Conservation (phyloP, 257 asterid species). For the Solanum peruvianum region DNA sequence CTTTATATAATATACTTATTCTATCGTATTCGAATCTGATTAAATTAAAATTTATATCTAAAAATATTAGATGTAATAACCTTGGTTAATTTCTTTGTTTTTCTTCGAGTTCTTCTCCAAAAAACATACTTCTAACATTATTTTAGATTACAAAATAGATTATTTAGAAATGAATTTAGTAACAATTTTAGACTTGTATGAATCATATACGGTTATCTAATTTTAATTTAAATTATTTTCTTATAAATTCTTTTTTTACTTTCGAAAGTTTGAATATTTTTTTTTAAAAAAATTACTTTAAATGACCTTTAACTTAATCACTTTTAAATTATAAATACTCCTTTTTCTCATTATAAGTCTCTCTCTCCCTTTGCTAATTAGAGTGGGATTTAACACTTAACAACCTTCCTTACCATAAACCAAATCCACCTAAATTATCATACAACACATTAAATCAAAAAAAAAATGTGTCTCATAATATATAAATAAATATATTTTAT, state of each 20-base stretch:
- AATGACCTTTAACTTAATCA: background rate
- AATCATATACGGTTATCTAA: background rate
- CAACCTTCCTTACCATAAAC: background rate
- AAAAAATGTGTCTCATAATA: background rate
- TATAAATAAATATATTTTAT: background rate
- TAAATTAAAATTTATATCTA: rapidly evolving
- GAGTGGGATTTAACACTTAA: background rate
- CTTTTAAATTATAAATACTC: background rate
- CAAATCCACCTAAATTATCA: background rate
- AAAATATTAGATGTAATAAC: rapidly evolving
- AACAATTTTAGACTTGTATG: background rate
- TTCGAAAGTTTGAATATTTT: background rate
- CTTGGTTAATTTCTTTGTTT: background rate
- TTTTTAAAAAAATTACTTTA: background rate
- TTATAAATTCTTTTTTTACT: background rate
- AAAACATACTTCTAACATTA: background rate
- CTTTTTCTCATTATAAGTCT: background rate
- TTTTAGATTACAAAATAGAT: background rate
- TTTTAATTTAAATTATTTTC: background rate
- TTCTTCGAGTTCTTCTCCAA: background rate
- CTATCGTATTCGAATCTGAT: rapidly evolving
- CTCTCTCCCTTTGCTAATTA: background rate
- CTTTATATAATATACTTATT: no score
- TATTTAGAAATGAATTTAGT: background rate
- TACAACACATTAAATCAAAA: background rate